phyloP scores from a whole-genome alignment of 345 rosid species.

The Brassica rapa region DNA sequence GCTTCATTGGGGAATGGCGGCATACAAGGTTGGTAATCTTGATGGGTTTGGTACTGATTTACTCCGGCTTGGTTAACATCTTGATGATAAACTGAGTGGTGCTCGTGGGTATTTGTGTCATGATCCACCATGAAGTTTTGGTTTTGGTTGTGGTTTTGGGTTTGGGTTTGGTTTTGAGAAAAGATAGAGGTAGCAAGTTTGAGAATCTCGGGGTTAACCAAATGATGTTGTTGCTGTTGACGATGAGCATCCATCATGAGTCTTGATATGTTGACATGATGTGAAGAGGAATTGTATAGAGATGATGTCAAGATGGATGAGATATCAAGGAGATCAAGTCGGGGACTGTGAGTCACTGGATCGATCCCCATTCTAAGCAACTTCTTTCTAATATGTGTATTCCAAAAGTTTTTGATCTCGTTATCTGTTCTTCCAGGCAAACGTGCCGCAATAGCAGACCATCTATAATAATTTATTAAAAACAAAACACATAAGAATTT shows the following conservation, averaged over 20 bases:
- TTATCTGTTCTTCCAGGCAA: constrained; percentile 89
- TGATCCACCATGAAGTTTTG: constrained; percentile 9
- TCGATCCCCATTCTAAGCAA: constrained; percentile 85
- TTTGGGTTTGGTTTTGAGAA: constrained; percentile 38
- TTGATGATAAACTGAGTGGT: constrained; percentile 14
- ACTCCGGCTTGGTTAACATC: constrained; percentile 18
- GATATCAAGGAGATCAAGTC: constrained; percentile 72
- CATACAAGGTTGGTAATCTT: constrained; percentile 43
- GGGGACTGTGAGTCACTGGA: constrained; percentile 77
- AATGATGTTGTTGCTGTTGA: constrained; percentile 25
- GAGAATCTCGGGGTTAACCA: constrained; percentile 44
- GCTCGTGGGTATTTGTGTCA: background rate
- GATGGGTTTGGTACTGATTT: constrained; percentile 40
- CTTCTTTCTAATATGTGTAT: constrained; percentile 75
- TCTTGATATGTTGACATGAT: constrained; percentile 52
- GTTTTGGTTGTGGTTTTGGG: constrained; percentile 31
- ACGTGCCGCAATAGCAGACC: constrained; percentile 82
- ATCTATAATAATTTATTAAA: constrained; percentile 39
- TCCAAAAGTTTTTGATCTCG: constrained; percentile 84
- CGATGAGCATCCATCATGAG: constrained; percentile 48
- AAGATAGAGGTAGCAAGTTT: constrained; percentile 36
- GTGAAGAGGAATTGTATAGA: constrained; percentile 47
- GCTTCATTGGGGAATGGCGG: constrained; percentile 43
- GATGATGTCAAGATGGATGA: constrained; percentile 60
- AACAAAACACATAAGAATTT: constrained; percentile 17